Conservation (phyloP, 163 green algal species). For the Coccomyxa subellipsoidea region DNA sequence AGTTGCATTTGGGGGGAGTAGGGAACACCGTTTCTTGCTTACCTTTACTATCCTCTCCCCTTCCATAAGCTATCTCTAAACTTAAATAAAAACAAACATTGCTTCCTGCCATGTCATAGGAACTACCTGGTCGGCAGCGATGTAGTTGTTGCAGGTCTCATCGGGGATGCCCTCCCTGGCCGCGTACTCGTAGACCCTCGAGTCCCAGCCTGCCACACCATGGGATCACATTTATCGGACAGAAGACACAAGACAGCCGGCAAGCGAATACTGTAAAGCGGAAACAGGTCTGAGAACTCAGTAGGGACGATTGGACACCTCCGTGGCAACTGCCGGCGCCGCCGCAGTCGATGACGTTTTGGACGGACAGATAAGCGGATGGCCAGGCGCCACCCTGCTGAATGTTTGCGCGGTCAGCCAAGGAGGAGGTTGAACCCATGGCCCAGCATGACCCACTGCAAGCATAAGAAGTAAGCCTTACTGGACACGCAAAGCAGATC, state of each 20-base stretch:
- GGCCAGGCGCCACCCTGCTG: constrained; percentile 57
- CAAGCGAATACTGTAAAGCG: too few species aligned
- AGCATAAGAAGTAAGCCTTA: background rate
- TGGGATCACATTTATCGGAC: too few species aligned
- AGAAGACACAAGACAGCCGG: too few species aligned
- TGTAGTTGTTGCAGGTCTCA: constrained; percentile 84
- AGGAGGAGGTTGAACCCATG: constrained; percentile 55
- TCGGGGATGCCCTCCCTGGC: constrained; percentile 58
- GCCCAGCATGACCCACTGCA: constrained; percentile 71
- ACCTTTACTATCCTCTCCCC: too few species aligned
- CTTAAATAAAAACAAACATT: too few species aligned
- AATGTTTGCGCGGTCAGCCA: constrained; percentile 81
- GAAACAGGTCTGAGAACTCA: too few species aligned
- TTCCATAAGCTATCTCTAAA: too few species aligned
- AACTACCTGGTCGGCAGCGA: constrained; percentile 53
- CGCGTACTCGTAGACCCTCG: constrained; percentile 65
- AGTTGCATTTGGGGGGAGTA: too few species aligned
- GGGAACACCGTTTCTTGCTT: too few species aligned
- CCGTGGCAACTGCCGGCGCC: constrained; percentile 63
- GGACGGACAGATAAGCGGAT: constrained; percentile 59
- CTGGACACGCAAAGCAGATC: too few species aligned
- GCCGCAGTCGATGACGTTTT: constrained; percentile 84
- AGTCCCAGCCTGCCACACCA: constrained; percentile 51
- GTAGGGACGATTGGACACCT: constrained; percentile 31
- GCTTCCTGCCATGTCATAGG: too few species aligned